Conservation (phyloP, 345 rosid genomes). For the Mangifera indica region DNA sequence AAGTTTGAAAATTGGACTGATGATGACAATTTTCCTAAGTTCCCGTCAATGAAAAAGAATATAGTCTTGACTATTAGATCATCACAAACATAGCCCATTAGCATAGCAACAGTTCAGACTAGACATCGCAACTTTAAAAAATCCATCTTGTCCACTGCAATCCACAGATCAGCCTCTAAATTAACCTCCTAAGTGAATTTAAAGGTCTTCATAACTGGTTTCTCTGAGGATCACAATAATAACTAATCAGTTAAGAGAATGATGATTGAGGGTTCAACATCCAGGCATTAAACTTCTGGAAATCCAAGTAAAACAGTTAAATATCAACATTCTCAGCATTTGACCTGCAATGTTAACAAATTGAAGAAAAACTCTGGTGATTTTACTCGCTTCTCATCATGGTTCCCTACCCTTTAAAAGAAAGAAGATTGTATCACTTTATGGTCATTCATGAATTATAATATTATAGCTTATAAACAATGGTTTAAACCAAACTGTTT, state of each 20-base stretch:
- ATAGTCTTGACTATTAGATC: background rate
- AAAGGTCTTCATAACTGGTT: background rate
- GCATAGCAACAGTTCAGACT: conserved; percentile 18
- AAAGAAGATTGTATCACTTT: background rate
- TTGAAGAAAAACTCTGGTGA: background rate
- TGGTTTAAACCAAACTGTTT: background rate
- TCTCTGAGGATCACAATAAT: background rate
- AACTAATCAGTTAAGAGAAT: background rate
- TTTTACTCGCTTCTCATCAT: background rate
- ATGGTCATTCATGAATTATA: background rate
- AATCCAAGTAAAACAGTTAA: conserved; percentile 1
- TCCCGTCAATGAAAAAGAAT: background rate
- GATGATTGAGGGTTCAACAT: background rate
- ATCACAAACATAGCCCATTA: conserved; percentile 3
- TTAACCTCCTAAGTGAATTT: background rate
- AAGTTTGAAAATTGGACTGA: conserved; percentile 3
- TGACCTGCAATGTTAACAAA: conserved; percentile 2
- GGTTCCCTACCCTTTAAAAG: background rate
- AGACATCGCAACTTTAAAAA: background rate
- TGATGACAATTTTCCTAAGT: background rate
- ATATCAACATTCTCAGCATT: background rate
- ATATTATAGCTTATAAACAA: background rate
- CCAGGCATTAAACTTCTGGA: background rate
- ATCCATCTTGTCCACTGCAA: background rate
- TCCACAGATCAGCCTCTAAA: background rate